These are phyloP conservation scores for Penicillium canescens DNA, from an alignment of 495 filamentous ascomycete genomes.

Conservation along the genomic window DNA sequence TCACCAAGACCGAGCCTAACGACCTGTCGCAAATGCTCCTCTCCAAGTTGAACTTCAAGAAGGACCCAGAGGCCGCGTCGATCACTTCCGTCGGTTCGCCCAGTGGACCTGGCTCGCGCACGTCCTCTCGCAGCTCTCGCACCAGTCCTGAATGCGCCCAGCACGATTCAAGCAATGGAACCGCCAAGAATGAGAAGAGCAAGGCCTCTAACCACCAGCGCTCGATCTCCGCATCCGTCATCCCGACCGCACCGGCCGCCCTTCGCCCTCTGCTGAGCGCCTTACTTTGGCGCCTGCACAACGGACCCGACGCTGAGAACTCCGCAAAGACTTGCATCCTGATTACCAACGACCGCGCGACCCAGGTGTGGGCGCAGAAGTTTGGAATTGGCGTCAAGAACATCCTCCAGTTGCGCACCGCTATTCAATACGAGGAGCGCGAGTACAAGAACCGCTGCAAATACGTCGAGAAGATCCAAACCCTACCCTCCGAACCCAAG, in stretches of 20 bases:
- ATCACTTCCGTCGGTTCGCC: slow-evolving; percentile 51
- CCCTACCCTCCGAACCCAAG: slow-evolving; percentile 35
- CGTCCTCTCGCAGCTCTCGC: slow-evolving; percentile 52
- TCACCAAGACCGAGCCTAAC: slow-evolving; percentile 26
- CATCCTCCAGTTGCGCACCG: slow-evolving; percentile 59
- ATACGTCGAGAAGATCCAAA: slow-evolving; percentile 48
- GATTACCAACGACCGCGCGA: slow-evolving; percentile 59
- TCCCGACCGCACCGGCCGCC: slow-evolving; percentile 40
- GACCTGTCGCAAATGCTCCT: slow-evolving; percentile 53
- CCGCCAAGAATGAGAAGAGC: slow-evolving; percentile 20
- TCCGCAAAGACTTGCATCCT: slow-evolving; percentile 48
- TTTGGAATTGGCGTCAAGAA: slow-evolving; percentile 61
- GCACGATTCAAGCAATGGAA: slow-evolving; percentile 26
- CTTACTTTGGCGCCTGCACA: slow-evolving; percentile 60
- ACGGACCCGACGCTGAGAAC: slow-evolving; percentile 40
- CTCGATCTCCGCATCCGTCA: slow-evolving; percentile 34
- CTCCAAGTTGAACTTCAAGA: slow-evolving; percentile 53
- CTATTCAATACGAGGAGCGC: slow-evolving; percentile 58
- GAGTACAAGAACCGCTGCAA: slow-evolving; percentile 58
- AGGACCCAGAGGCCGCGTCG: slow-evolving; percentile 46
- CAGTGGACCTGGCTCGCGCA: slow-evolving; percentile 42
- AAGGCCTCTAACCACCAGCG: slow-evolving; percentile 36
- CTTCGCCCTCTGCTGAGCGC: slow-evolving; percentile 62
- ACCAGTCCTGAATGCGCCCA: slow-evolving; percentile 50
- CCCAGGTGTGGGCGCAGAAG: slow-evolving; percentile 57